Percentiles rank a stretch among this genome's conserved stretches.
Conservation (phyloP, 768 basidiomycete species). For the Amanita exitialis region DNA sequence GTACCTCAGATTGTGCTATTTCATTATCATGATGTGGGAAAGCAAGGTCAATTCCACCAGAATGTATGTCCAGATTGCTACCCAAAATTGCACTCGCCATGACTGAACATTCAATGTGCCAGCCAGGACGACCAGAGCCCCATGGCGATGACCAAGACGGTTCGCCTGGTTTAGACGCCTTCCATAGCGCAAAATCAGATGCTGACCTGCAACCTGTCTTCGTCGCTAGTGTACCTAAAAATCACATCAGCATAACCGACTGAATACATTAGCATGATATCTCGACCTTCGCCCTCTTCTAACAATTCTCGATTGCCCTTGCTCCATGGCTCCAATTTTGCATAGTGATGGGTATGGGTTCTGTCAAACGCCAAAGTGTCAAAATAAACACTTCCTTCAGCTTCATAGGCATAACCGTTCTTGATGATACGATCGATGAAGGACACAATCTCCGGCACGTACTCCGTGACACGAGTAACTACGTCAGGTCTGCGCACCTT, state of each 20-base stretch:
- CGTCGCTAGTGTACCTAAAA: slow-evolving; percentile 27
- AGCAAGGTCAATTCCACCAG: slow-evolving; percentile 93
- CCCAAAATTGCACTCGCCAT: slow-evolving; percentile 94
- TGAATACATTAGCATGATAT: slow-evolving; percentile 24
- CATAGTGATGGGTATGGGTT: slow-evolving; percentile 72
- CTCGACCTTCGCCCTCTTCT: slow-evolving; percentile 97
- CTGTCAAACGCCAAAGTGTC: slow-evolving; percentile 78
- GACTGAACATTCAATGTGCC: slow-evolving; percentile 99
- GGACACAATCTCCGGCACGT: slow-evolving; percentile 86
- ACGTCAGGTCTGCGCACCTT: slow-evolving; percentile 82
- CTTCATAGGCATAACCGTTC: slow-evolving; percentile 72
- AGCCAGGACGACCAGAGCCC: slow-evolving; percentile 93
- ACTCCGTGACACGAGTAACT: slow-evolving; percentile 93
- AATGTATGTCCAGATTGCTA: slow-evolving; percentile 93
- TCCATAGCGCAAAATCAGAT: slow-evolving; percentile 97
- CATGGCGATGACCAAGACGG: slow-evolving; percentile 95
- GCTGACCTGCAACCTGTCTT: slow-evolving; percentile 63
- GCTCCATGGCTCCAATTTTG: slow-evolving; percentile 93
- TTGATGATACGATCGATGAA: slow-evolving; percentile 80
- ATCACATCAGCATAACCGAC: slow-evolving; percentile 3
- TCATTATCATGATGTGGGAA: slow-evolving; percentile 99
- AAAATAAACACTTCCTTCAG: slow-evolving; percentile 82
- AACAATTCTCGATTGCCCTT: slow-evolving; percentile 86
- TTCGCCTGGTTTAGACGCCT: slow-evolving; percentile 92
- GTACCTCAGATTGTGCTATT: slow-evolving; percentile 91